Evolutionary conservation across 805 yeast genomes (phyloP), one percentile per base, ranked within the genome.

Genomic region (Yamadazyma sp.): DNA sequence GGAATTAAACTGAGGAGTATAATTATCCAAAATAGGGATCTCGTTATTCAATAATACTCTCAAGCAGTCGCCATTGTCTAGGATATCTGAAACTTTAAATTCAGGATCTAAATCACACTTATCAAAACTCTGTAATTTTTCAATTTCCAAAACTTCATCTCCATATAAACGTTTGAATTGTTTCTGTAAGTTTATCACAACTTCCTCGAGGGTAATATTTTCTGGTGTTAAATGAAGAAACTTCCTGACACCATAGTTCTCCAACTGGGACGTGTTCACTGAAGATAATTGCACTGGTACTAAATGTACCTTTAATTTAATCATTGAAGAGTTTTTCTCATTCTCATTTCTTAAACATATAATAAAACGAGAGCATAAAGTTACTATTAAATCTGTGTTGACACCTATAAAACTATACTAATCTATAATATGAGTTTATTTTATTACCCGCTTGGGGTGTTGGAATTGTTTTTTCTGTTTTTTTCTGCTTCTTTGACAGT

Each of bases 71-170:
- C 65, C 65, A 11, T 58, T 45, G 12, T 38, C 76, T 48, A 86
- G 83, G 5, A 84, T 80, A 47, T 83, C 86, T 7, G 70, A 71
- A 0, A 79, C 82, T 2, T 56, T 41, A 44, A 79, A 85, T 40
- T 84, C 95, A 0, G 89, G 89, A 55, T 86, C 95, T 38, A 86
- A 60, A 52, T 86, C 95, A 46, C 89, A 83, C 38, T 71, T 72
- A 39, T 76, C 73, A 27, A 56, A 56, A 54, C 85, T 91, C 50
- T 85, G 94, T 4, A 86, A 57, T 33, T 75, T 73, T n/a, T 70
- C 59, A 26, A 86, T 74, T 5, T 66, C 65, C 13, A 84, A 53
- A 1, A 71, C 70, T 5, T 70, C 75, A 31, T 73, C 79, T 15
- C 68, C 68, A 44, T 86, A 86, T 34, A 85, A 61, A 50, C 76